phyloP scores from a whole-genome alignment of 768 basidiomycete species.

The Lentinula lateritia region DNA sequence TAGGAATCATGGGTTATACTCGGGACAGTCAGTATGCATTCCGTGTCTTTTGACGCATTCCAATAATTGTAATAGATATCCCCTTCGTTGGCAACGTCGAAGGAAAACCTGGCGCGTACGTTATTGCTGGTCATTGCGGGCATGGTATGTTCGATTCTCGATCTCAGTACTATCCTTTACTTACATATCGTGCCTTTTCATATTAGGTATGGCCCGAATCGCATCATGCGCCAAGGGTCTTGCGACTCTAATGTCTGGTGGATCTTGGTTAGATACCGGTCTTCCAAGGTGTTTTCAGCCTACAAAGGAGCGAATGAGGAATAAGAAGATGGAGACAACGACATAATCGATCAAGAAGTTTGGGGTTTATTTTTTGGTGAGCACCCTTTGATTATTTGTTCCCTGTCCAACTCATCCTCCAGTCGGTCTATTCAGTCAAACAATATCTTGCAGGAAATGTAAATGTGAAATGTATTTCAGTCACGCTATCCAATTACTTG shows the following conservation, averaged over 20 bases:
- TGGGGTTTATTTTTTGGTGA: no score
- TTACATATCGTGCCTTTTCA: no score
- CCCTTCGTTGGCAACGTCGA: conserved; percentile 17
- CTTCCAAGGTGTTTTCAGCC: conserved; percentile 4
- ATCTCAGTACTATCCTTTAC: not conserved
- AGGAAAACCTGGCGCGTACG: conserved; percentile 13
- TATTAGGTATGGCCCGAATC: not conserved
- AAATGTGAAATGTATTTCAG: no score
- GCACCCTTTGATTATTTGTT: no score
- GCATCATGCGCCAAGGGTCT: conserved; percentile 2
- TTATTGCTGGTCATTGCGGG: conserved; percentile 17
- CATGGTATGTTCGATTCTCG: conserved; percentile 14
- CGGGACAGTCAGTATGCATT: not conserved
- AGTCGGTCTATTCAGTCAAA: no score
- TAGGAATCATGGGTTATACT: conserved; percentile 6
- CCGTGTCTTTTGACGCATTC: not conserved
- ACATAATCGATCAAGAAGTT: no score
- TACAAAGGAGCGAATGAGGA: conserved; percentile 4
- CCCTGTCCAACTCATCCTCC: no score
- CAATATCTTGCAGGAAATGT: no score
- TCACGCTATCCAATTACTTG: no score
- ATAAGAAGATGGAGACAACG: not conserved
- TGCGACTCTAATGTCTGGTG: conserved; percentile 3
- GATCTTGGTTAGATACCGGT: conserved; percentile 1
- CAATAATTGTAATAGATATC: not conserved